Base-by-base conservation (phyloP, 371 early-diverging fungal species). In the Capillidium rhysosporum region DNA sequence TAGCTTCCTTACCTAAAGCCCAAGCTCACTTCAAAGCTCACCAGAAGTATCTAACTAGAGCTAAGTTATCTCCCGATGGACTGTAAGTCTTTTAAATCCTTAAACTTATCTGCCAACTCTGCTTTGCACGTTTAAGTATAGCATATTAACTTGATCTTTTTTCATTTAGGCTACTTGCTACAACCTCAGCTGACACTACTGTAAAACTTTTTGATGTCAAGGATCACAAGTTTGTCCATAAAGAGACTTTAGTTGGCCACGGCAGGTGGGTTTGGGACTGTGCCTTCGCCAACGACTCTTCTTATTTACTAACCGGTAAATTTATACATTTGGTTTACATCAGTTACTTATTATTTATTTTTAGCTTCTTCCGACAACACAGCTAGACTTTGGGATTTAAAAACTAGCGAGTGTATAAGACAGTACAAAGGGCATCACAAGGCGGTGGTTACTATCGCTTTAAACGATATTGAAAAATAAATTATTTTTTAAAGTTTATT, bases 261-360 rank as follows among this genome's bases (percentile, higher is more conserved):
- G 78, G 80, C 57, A 71, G 85, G 53, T 92, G 92, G 92, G 89
- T 87, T 3, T 92, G 92, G 92, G 92, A 92, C 64, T 86, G 86
- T 62, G 82, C 86, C 0, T 92, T 92, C 60, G 86, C 87, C 5
- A 89, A 89, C 0, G 92, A 92, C 60, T 88, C 89, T 9, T 89
- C 87, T 0, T 89, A 88, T 64, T 62, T 92, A 28, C 86, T 92
- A 1, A 85, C 88, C 40, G 83, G 80, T 79, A 67, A 10, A 29
- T 16, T 40, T 40, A 45, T 5, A 2, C 24, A 10, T 26, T 28
- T 44, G 20, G 24, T n/a, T 4, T 16, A 10, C 14, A 8, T 29
- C 7, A 12, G 4, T 34, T 34, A 34, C 34, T 34, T 12, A 34
- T 7, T 7, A 7, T 7, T 45, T n/a, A n/a, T 43, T 5, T 49